These are phyloP conservation scores for Prasinococcaceae sp. DNA, from an alignment of 139 green algal species.

Conservation along the genomic window DNA sequence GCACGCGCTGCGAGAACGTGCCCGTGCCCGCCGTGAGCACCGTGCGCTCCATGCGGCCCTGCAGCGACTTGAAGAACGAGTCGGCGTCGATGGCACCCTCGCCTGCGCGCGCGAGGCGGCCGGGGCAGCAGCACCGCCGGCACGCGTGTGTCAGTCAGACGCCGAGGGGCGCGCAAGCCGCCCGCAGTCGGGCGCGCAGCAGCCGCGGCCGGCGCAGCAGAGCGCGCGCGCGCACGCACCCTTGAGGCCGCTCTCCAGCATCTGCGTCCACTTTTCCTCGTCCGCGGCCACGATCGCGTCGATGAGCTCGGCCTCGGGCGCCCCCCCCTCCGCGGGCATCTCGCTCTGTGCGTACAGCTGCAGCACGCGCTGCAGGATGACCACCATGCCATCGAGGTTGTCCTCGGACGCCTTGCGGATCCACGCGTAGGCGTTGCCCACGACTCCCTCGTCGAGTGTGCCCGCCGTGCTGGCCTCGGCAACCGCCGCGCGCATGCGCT, in stretches of 20 bases:
- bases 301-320: constrained; percentile 28
- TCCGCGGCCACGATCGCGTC: constrained; percentile 10
- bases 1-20: constrained; percentile 59
- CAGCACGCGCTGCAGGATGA: constrained; percentile 68
- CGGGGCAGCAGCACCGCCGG: constrained; percentile 10
- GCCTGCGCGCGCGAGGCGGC: no score
- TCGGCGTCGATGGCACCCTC: constrained; percentile 33
- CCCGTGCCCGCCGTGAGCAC: constrained; percentile 61
- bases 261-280: constrained; percentile 6
- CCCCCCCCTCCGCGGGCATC: constrained; percentile 32
- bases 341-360: constrained; percentile 66
- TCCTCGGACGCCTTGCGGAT: constrained; percentile 68
- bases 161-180: not conserved
- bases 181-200: not conserved
- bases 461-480: constrained; percentile 9
- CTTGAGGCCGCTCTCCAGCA: not conserved
- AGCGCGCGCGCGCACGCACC: no score
- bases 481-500: no score
- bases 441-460: constrained; percentile 57
- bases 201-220: no score
- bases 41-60: constrained; percentile 65
- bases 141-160: not conserved
- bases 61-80: constrained; percentile 55
- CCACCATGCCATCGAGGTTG: constrained; percentile 58
- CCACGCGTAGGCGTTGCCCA: constrained; percentile 75